Conservation (phyloP, 23 red algal genomes). For the Gracilaria gracilis region DNA sequence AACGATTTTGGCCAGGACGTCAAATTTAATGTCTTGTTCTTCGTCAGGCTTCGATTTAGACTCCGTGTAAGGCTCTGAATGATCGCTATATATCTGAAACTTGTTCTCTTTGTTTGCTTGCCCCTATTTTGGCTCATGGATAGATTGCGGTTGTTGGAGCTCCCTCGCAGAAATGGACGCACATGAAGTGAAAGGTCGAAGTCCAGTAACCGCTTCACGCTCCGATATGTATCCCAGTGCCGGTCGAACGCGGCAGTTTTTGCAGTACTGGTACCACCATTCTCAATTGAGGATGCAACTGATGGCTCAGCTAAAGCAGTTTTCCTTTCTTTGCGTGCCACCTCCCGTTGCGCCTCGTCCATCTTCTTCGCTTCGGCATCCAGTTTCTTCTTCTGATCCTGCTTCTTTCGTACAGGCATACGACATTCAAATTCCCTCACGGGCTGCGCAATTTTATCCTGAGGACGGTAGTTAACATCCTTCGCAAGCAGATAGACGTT, state of each 20-base stretch:
- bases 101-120: slow-evolving; percentile 23
- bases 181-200: slow-evolving; percentile 33
- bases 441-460: slow-evolving; percentile 66
- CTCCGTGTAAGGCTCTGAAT: not conserved
- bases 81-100: slow-evolving; percentile 41
- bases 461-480: slow-evolving; percentile 58
- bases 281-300: slow-evolving; percentile 15
- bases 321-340: not conserved
- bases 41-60: not conserved
- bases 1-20: slow-evolving; percentile 1
- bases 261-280: not conserved
- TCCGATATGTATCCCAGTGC: slow-evolving; percentile 42
- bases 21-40: slow-evolving; percentile 21
- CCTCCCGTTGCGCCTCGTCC: slow-evolving; percentile 6
- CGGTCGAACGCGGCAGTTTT: not conserved
- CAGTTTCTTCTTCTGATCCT: slow-evolving; percentile 53
- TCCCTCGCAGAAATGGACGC: not conserved
- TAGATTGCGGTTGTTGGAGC: not conserved
- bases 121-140: not conserved
- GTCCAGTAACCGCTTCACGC: slow-evolving; percentile 35
- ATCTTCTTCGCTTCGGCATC: slow-evolving; percentile 14
- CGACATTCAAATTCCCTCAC: slow-evolving; percentile 77
- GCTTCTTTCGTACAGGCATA: slow-evolving; percentile 75
- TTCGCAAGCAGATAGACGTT: slow-evolving; percentile 59
- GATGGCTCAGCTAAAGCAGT: slow-evolving; percentile 13